A percentile compares a stretch with the other conserved stretches of the same genome.
These are phyloP conservation scores for Kwoniella mangroviensis DNA, from an alignment of 768 basidiomycete species.

Conservation along the genomic window DNA sequence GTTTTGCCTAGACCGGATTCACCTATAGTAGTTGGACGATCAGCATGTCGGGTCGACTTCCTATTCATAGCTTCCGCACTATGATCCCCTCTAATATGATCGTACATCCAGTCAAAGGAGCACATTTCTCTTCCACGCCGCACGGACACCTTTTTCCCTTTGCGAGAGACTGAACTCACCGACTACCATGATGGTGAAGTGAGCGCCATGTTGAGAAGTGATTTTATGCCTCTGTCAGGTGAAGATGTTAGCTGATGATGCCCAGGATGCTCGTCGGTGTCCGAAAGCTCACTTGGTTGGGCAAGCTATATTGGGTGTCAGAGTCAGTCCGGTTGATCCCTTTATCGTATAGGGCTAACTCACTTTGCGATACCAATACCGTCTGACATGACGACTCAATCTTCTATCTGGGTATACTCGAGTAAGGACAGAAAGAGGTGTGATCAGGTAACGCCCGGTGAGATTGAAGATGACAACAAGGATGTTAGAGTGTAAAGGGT, in stretches of 20 bases:
- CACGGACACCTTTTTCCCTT: constrained; percentile 1
- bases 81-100: background rate
- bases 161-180: constrained; percentile 64
- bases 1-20: constrained; percentile 98
- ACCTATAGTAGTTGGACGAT: constrained; percentile 62
- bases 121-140: background rate
- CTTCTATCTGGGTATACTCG: constrained; percentile 1
- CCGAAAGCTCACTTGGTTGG: constrained; percentile 78
- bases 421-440: background rate
- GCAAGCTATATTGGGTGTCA: constrained; percentile 67
- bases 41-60: background rate
- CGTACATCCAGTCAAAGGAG: background rate
- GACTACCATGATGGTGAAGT: constrained; percentile 99
- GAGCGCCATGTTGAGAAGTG: constrained; percentile 93
- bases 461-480: background rate
- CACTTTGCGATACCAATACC: constrained; percentile 58
- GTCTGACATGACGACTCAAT: constrained; percentile 38
- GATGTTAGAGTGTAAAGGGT: background rate
- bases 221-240: constrained; percentile 89
- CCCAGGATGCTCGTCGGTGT: background rate
- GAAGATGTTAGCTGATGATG: constrained; percentile 26
- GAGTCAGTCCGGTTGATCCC: constrained; percentile 1
- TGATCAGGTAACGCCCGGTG: background rate
- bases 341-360: constrained; percentile 12
- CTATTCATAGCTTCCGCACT: background rate